phyloP scores from a whole-genome alignment of 345 rosid genomes.

The Eutrema yunnanense region DNA sequence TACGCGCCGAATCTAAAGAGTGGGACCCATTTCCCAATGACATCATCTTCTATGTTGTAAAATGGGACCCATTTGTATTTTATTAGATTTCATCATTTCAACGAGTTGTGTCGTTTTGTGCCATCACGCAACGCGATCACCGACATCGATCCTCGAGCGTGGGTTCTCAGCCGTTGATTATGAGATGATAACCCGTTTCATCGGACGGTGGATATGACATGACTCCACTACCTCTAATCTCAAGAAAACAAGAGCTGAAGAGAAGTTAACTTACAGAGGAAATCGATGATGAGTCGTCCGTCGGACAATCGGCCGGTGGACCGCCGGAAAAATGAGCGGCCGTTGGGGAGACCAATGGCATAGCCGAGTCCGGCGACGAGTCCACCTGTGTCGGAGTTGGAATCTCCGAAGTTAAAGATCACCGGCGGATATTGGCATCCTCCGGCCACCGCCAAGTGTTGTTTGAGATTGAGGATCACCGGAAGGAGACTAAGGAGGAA shows the following conservation, averaged over 20 bases:
- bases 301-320: slow-evolving; percentile 79
- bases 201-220: background rate
- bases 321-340: slow-evolving; percentile 57
- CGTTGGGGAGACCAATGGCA: slow-evolving; percentile 55
- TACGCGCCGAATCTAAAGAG: slow-evolving; percentile 16
- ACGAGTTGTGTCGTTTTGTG: slow-evolving; percentile 14
- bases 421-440: slow-evolving; percentile 47
- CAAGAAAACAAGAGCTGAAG: background rate
- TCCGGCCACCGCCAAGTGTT: slow-evolving; percentile 11
- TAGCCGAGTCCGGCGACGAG: slow-evolving; percentile 82
- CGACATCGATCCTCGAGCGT: slow-evolving; percentile 12
- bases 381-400: slow-evolving; percentile 93
- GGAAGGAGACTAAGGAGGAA: background rate
- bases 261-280: slow-evolving; percentile 56
- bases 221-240: background rate
- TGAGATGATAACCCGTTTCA: background rate
- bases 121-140: slow-evolving; percentile 14
- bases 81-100: slow-evolving; percentile 6
- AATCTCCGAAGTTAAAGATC: slow-evolving; percentile 85
- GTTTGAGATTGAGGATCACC: background rate
- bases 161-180: background rate
- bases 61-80: slow-evolving; percentile 15
- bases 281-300: slow-evolving; percentile 79
- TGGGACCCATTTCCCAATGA: slow-evolving; percentile 4
- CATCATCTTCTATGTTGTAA: background rate